Evolutionary conservation across 2,329 filamentous ascomycete species (phyloP).

Genomic region (Zymoseptoria brevis): DNA sequence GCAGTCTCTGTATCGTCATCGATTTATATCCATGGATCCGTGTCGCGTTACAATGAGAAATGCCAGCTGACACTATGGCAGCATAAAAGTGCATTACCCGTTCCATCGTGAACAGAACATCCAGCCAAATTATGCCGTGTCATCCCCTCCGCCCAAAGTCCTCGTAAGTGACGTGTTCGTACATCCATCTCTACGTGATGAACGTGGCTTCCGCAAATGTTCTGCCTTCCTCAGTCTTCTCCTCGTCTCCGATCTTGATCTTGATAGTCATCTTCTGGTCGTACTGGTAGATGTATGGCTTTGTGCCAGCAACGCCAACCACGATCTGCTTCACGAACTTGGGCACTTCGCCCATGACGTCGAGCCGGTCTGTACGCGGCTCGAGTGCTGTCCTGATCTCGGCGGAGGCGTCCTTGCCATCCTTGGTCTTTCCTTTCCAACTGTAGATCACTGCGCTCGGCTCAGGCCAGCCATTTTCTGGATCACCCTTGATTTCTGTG

Average conservation of each 20-base stretch:
- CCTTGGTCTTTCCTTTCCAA: slow-evolving; percentile 71
- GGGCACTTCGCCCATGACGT: slow-evolving; percentile 94
- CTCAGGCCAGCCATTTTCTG: slow-evolving; percentile 80
- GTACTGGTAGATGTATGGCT: slow-evolving; percentile 98
- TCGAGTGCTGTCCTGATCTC: slow-evolving; percentile 62
- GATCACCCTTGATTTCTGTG: slow-evolving; percentile 60
- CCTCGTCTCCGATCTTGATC: slow-evolving; percentile 74
- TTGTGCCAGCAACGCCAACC: slow-evolving; percentile 77
- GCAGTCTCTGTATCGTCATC: background rate
- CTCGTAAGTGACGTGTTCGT: background rate
- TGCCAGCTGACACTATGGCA: background rate
- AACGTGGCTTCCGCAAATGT: slow-evolving; percentile 93
- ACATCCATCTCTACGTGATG: slow-evolving; percentile 55
- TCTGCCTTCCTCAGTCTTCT: slow-evolving; percentile 66
- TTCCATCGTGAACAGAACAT: background rate
- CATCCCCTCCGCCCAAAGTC: background rate
- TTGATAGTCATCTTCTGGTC: slow-evolving; percentile 66
- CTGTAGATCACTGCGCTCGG: slow-evolving; percentile 65
- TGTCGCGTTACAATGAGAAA: background rate
- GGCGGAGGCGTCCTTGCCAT: slow-evolving; percentile 65
- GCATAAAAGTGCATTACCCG: background rate
- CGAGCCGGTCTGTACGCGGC: slow-evolving; percentile 68
- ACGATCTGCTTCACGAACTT: slow-evolving; percentile 94
- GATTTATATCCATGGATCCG: background rate
- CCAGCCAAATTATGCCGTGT: background rate